Conservation (phyloP, 169 alveolate genomes). For the Plasmodium coatneyi region DNA sequence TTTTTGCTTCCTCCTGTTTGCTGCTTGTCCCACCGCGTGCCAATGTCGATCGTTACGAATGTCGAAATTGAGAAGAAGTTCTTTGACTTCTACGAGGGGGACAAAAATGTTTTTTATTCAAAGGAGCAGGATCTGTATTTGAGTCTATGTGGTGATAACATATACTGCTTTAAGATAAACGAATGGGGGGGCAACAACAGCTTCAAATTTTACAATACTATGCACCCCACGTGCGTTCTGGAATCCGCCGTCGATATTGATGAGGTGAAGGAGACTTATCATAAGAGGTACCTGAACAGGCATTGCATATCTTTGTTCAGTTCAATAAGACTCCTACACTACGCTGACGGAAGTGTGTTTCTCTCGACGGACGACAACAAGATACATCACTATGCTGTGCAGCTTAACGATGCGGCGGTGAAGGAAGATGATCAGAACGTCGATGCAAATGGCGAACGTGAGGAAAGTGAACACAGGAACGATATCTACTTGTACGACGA, state of each 20-base stretch:
- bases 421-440: neutral
- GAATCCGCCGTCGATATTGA: conserved; percentile 65
- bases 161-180: conserved; percentile 39
- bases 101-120: conserved; percentile 24
- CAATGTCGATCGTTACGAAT: conserved; percentile 30
- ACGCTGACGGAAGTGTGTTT: conserved; percentile 24
- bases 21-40: neutral
- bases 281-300: conserved; percentile 54
- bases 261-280: conserved; percentile 43
- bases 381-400: conserved; percentile 41
- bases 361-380: conserved; percentile 66
- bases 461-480: neutral
- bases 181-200: neutral
- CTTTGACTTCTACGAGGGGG: conserved; percentile 71
- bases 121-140: conserved; percentile 41
- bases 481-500: conserved; percentile 56
- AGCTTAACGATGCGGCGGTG: conserved; percentile 2
- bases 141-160: conserved; percentile 38
- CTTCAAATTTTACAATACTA: neutral
- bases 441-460: neutral
- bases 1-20: neutral
- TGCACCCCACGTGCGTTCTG: conserved; percentile 52
- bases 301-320: conserved; percentile 60
- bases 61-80: conserved; percentile 50
- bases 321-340: conserved; percentile 14